These are phyloP conservation scores for Nigrograna mackinnonii DNA, from an alignment of 2,329 filamentous ascomycete species.

Conservation along the genomic window DNA sequence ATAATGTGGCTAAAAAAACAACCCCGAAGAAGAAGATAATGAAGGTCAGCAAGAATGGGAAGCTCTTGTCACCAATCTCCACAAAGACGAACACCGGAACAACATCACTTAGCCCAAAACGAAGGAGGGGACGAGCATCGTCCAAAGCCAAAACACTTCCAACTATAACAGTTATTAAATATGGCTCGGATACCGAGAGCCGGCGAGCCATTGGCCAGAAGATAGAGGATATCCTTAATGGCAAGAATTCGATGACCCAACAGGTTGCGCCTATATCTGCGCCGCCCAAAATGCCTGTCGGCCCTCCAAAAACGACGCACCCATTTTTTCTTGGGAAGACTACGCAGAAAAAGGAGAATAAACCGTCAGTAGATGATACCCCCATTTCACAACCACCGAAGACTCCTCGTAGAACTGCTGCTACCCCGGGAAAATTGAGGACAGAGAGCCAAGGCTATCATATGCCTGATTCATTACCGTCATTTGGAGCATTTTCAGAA, in stretches of 20 bases:
- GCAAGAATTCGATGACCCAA: constrained; percentile 22
- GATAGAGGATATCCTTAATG: constrained; percentile 66
- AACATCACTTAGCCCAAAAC: constrained; percentile 52
- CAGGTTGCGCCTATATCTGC: constrained; percentile 15
- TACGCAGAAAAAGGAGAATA: constrained; percentile 22
- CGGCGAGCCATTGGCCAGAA: constrained; percentile 58
- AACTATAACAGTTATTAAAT: constrained; percentile 60
- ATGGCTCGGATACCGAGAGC: constrained; percentile 55
- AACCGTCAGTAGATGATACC: constrained; percentile 14
- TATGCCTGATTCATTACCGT: constrained; percentile 14
- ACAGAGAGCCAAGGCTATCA: constrained; percentile 31
- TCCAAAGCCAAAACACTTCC: constrained; percentile 29
- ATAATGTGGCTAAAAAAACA: too few species aligned
- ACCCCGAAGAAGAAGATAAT: constrained; percentile 41
- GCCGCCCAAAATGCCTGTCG: constrained; percentile 29
- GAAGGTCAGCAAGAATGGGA: constrained; percentile 49
- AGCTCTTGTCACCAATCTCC: constrained; percentile 47
- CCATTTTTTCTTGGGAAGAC: constrained; percentile 70
- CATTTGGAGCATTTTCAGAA: constrained; percentile 22
- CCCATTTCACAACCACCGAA: constrained; percentile 25
- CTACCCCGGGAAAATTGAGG: constrained; percentile 52
- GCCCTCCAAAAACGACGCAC: constrained; percentile 57
- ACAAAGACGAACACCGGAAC: constrained; percentile 25
- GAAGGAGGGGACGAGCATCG: constrained; percentile 21
- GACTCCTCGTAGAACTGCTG: constrained; percentile 40